phyloP scores from a whole-genome alignment of 83 land plant species.

The Picea abies region DNA sequence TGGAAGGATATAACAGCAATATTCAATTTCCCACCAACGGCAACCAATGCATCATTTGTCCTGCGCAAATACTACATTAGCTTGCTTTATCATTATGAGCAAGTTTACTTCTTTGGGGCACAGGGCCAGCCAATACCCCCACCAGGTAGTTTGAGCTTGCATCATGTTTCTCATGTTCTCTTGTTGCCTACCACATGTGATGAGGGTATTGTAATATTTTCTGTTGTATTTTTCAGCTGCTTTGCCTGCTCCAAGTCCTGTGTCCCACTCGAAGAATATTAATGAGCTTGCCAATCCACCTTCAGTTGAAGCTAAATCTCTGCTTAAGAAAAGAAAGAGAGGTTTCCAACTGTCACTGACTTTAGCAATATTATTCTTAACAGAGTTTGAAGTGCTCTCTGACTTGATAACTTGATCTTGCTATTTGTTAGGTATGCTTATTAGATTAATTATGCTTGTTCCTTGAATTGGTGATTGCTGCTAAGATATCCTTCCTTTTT shows the following conservation, averaged over 20 bases:
- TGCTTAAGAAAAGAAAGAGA: conserved; percentile 1
- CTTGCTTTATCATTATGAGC: conserved; percentile 67
- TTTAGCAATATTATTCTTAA: neutral
- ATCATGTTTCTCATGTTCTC: neutral
- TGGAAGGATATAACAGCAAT: conserved; percentile 64
- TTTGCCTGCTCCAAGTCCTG: neutral
- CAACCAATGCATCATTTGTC: conserved; percentile 68
- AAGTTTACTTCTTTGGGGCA: conserved; percentile 54
- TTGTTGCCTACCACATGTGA: neutral
- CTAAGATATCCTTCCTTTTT: conserved; percentile 4
- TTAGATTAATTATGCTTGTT: neutral
- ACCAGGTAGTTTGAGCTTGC: conserved; percentile 24
- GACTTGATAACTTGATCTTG: neutral
- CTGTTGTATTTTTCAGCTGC: neutral
- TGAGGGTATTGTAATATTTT: neutral
- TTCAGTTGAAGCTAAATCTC: neutral
- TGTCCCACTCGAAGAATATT: neutral
- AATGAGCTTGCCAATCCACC: neutral
- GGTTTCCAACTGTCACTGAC: neutral
- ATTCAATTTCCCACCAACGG: conserved; percentile 64
- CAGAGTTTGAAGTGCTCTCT: neutral
- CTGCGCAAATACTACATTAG: conserved; percentile 61
- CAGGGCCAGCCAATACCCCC: conserved; percentile 43
- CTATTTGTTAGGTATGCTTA: neutral
- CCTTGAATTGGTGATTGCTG: neutral